Evolutionary conservation across 2,329 filamentous ascomycete genomes (phyloP).

Genomic region (Fusarium proliferatum): DNA sequence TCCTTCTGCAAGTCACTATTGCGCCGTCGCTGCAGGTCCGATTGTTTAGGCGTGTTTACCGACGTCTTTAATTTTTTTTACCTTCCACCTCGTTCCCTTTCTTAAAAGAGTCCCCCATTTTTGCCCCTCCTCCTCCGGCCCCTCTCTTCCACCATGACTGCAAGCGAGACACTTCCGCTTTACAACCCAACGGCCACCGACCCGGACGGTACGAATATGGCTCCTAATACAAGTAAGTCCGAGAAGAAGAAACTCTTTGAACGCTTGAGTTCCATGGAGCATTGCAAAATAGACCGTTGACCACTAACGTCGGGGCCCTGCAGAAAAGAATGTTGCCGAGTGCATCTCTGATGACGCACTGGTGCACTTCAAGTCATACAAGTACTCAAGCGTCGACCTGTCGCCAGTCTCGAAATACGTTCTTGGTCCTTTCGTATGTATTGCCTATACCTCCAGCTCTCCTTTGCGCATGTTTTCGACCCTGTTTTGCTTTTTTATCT

Average conservation of each 20-base stretch:
- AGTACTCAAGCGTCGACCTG: conserved; percentile 97
- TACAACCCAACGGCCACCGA: conserved; percentile 45
- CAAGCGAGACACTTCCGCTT: conserved; percentile 49
- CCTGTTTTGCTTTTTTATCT: conserved; percentile 15
- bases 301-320: not conserved
- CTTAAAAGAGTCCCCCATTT: conserved; percentile 39
- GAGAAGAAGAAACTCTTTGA: not conserved
- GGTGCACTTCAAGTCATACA: conserved; percentile 92
- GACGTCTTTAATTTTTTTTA: conserved; percentile 14
- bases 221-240: conserved; percentile 50
- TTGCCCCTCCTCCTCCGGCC: conserved; percentile 41
- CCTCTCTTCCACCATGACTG: conserved; percentile 46
- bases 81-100: conserved; percentile 21
- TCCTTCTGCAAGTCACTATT: conserved; percentile 11
- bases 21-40: conserved; percentile 21
- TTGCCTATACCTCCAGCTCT: not conserved
- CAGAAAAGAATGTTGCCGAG: conserved; percentile 68
- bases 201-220: conserved; percentile 47
- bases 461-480: not conserved
- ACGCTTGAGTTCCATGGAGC: not conserved
- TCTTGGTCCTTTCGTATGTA: conserved; percentile 89
- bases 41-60: conserved; percentile 25
- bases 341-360: conserved; percentile 91
- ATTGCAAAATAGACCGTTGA: not conserved
- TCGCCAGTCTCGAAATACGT: conserved; percentile 94